Base-by-base conservation (phyloP, 2,329 filamentous ascomycete genomes). In the Cytospora leucostoma region DNA sequence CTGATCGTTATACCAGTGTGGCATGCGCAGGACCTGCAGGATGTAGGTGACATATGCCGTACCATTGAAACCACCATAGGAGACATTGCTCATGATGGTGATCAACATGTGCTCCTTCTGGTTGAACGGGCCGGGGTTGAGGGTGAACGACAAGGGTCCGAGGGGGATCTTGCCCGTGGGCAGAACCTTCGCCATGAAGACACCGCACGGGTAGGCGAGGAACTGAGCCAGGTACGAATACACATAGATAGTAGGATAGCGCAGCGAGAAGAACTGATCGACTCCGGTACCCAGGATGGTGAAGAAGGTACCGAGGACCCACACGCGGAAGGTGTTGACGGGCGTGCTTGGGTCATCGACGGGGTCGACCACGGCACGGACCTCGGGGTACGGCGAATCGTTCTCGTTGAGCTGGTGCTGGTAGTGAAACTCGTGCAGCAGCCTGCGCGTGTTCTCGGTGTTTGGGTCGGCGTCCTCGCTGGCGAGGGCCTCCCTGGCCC, bases 81-180 rank as follows among this genome's bases (percentile, higher is more conserved):
- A 51, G n/a, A 83, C 82, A 70, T 88, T 88, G 61, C 87, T 84
- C 82, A 85, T 85, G 71, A 85, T 83, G 35, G 80, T 79, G 65
- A 86, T 82, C 56, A 86, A 72, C 76, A 84, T 79, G 69, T 87
- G 84, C 71, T 87, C 84, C 73, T 87, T 87, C 69, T 80, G 81
- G 60, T 80, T 82, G 70, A 87, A 87, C 2, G 79, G 80, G 0
- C 83, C 83, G 0, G 84, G 83, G 68, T 85, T 86, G 15, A 85
- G 75, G 6, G 77, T 79, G 69, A 82, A 80, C 21, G 77, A 75
- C 27, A 76, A 68, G 11, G 80, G 80, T 64, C 78, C 81, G 17
- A 82, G 68, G 1, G 74, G 81, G 67, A 87, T 77, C 38, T 80
- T 79, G 53, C 70, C 74, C 66, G 84, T 80, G 0, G 84, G 84